Percentiles rank a stretch among this genome's conserved stretches.
Conservation (phyloP, 495 filamentous ascomycete species). For the Wilcoxina mikolae region DNA sequence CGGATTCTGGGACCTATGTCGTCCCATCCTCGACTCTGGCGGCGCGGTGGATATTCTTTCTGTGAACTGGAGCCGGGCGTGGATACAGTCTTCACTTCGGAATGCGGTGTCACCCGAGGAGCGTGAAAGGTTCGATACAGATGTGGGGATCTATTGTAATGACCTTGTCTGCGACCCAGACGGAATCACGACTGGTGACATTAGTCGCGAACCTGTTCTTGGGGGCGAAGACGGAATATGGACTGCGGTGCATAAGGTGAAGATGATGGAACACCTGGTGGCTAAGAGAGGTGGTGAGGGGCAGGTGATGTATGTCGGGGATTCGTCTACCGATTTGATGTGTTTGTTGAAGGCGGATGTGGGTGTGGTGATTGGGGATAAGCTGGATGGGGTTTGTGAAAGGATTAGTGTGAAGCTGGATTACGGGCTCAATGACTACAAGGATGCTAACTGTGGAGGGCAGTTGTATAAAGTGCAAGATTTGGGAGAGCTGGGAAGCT, state of each 20-base stretch:
- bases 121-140: not conserved
- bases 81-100: constrained; percentile 17
- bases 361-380: constrained; percentile 22
- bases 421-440: not conserved
- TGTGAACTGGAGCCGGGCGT: constrained; percentile 23
- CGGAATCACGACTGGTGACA: constrained; percentile 8
- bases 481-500: not conserved
- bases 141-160: constrained; percentile 16
- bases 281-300: not conserved
- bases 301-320: constrained; percentile 26
- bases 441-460: not conserved
- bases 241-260: constrained; percentile 20
- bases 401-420: constrained; percentile 9
- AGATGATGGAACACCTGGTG: constrained; percentile 11
- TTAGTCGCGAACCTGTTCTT: not conserved
- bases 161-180: constrained; percentile 9
- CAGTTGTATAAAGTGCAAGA: not conserved
- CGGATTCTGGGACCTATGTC: constrained; percentile 12
- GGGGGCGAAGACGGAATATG: constrained; percentile 14
- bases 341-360: constrained; percentile 27
- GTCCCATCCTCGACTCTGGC: not conserved
- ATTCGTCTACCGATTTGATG: constrained; percentile 25
- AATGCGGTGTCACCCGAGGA: not conserved
- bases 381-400: constrained; percentile 12
- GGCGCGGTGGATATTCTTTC: constrained; percentile 18